These are phyloP conservation scores for Saussurea involucrata DNA, from an alignment of 129 eudicot genomes.

Conservation along the genomic window DNA sequence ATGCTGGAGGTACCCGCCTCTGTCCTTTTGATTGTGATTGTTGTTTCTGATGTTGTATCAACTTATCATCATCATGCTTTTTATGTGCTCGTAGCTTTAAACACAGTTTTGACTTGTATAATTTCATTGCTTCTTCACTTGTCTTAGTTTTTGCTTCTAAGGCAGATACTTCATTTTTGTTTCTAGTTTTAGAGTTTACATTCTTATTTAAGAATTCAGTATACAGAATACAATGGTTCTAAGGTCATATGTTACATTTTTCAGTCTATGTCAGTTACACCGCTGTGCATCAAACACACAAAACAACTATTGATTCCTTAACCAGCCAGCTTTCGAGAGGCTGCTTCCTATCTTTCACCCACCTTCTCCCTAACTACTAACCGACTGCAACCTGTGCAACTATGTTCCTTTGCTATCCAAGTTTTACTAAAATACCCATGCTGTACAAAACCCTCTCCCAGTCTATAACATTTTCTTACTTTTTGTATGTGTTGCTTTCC, in stretches of 20 bases:
- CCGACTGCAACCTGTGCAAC: too few species aligned
- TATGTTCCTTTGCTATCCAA: too few species aligned
- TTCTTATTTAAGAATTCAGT: neutral
- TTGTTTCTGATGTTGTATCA: constrained; percentile 40
- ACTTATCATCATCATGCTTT: neutral
- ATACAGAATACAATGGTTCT: neutral
- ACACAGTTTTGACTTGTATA: constrained; percentile 1
- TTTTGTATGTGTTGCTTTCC: too few species aligned
- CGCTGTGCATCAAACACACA: too few species aligned
- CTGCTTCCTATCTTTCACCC: too few species aligned
- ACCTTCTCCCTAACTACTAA: too few species aligned
- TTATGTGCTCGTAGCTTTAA: neutral
- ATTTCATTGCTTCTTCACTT: neutral
- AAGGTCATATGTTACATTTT: neutral
- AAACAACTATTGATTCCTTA: too few species aligned
- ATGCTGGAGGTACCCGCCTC: constrained; percentile 69
- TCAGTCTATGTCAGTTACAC: neutral
- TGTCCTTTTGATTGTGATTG: constrained; percentile 95
- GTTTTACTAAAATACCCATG: too few species aligned
- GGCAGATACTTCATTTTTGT: neutral
- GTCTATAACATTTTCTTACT: too few species aligned
- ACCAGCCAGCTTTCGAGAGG: too few species aligned
- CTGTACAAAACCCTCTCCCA: too few species aligned
- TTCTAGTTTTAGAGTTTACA: neutral
- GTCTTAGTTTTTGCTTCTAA: neutral